Conservation (phyloP, 495 filamentous ascomycete species). For the Podospora sp. region DNA sequence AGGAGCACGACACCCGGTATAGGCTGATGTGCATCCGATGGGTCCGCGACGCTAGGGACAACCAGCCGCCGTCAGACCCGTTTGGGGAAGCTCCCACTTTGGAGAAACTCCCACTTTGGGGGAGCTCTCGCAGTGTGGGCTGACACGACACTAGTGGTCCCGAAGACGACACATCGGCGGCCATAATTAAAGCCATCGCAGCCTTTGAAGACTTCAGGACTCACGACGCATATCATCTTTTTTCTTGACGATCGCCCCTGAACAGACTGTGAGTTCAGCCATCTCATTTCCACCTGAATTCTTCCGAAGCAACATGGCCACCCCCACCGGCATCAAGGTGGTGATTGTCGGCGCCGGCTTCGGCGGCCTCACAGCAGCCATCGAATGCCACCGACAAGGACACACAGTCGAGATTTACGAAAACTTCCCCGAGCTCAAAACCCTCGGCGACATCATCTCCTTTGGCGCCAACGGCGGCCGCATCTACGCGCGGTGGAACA, state of each 20-base stretch:
- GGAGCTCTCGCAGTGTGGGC: background rate
- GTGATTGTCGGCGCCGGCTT: constrained; percentile 62
- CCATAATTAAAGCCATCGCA: background rate
- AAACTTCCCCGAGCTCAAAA: constrained; percentile 59
- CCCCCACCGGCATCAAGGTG: constrained; percentile 57
- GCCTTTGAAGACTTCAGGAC: no score
- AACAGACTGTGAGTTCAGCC: no score
- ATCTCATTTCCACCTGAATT: no score
- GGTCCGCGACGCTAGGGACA: background rate
- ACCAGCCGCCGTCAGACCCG: no score
- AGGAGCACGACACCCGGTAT: constrained; percentile 19
- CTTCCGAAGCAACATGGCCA: no score
- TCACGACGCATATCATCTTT: no score
- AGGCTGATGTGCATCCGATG: constrained; percentile 4
- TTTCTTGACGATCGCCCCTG: no score
- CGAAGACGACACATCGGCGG: background rate
- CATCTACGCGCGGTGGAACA: constrained; percentile 56
- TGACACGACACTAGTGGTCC: background rate
- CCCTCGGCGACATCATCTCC: constrained; percentile 65
- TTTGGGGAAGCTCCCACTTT: background rate
- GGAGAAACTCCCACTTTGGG: background rate
- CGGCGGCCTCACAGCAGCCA: constrained; percentile 61
- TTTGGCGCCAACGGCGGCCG: constrained; percentile 63
- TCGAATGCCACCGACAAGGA: constrained; percentile 64
- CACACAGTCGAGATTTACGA: constrained; percentile 63